Evolutionary conservation across 495 filamentous ascomycete genomes (phyloP).

Genomic region (Podospora pseudocomata): DNA sequence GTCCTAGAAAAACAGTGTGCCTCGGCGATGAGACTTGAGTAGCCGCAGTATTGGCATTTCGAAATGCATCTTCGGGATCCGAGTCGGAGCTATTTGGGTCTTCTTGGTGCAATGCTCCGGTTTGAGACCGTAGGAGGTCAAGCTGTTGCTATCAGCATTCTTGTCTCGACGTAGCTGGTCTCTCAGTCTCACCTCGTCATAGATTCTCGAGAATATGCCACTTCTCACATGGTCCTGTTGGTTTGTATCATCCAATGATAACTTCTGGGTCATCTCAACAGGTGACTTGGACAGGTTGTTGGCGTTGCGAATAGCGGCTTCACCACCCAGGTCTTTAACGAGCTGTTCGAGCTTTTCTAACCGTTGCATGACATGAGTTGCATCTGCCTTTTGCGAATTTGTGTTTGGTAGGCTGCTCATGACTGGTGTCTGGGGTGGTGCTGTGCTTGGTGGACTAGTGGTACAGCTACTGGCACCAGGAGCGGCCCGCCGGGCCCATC

Average conservation of each 20-base stretch:
- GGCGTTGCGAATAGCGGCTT: conserved; percentile 39
- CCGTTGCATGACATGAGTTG: conserved; percentile 46
- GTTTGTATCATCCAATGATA: conserved; percentile 41
- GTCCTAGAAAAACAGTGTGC: conserved; percentile 53
- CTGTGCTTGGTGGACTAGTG: conserved; percentile 6
- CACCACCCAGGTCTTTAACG: conserved; percentile 51
- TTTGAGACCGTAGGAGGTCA: conserved; percentile 42
- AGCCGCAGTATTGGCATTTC: conserved; percentile 38
- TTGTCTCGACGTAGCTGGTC: background rate
- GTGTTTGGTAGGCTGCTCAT: conserved; percentile 13
- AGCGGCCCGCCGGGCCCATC: conserved; percentile 48
- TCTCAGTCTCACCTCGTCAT: conserved; percentile 46
- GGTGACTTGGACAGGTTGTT: conserved; percentile 29
- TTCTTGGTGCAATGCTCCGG: conserved; percentile 27
- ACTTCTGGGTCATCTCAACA: conserved; percentile 14
- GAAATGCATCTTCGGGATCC: conserved; percentile 27
- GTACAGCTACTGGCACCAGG: background rate
- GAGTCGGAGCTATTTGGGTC: conserved; percentile 44
- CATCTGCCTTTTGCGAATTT: conserved; percentile 3
- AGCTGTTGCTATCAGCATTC: conserved; percentile 30
- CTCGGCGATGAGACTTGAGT: conserved; percentile 45
- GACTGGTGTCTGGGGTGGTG: conserved; percentile 14
- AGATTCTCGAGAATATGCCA: conserved; percentile 53
- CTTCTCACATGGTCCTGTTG: conserved; percentile 49
- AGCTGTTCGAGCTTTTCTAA: conserved; percentile 52